These are phyloP conservation scores for Penicillium lividum DNA, from an alignment of 495 filamentous ascomycete genomes.

Conservation along the genomic window DNA sequence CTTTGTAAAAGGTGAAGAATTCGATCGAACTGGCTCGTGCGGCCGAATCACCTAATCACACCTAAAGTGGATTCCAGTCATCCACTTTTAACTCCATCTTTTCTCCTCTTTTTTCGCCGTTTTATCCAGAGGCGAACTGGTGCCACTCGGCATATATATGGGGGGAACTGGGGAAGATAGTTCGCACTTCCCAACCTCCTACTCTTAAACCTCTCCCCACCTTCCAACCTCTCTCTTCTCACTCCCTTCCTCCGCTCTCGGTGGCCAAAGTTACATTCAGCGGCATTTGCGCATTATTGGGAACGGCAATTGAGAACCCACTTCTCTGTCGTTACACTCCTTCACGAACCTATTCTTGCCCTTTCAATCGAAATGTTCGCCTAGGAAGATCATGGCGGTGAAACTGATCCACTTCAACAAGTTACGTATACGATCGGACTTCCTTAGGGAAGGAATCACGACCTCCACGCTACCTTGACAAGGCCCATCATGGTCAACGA, in stretches of 20 bases:
- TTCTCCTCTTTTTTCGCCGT: background rate
- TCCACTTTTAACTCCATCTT: slow-evolving; percentile 5
- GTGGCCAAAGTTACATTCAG: slow-evolving; percentile 14
- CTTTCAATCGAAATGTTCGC: slow-evolving; percentile 11
- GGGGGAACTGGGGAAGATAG: background rate
- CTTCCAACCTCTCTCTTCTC: background rate
- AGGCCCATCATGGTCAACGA: slow-evolving; percentile 11
- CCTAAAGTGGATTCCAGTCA: background rate
- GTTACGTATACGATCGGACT: slow-evolving; percentile 11
- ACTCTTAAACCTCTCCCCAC: background rate
- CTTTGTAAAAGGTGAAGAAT: background rate
- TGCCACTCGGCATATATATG: background rate
- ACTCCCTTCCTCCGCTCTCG: slow-evolving; percentile 5
- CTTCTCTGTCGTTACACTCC: too few species aligned
- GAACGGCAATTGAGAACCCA: background rate
- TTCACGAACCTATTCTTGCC: too few species aligned
- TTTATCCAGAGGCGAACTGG: slow-evolving; percentile 1
- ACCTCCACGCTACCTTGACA: background rate
- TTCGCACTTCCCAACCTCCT: too few species aligned
- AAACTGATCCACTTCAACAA: slow-evolving; percentile 10
- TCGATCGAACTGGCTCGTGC: background rate
- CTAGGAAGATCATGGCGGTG: slow-evolving; percentile 20
- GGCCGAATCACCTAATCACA: background rate
- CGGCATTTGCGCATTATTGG: background rate
- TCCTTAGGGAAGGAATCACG: slow-evolving; percentile 7